Conservation (phyloP, 176 grass and related monocot species). For the Zoysia pacifica region DNA sequence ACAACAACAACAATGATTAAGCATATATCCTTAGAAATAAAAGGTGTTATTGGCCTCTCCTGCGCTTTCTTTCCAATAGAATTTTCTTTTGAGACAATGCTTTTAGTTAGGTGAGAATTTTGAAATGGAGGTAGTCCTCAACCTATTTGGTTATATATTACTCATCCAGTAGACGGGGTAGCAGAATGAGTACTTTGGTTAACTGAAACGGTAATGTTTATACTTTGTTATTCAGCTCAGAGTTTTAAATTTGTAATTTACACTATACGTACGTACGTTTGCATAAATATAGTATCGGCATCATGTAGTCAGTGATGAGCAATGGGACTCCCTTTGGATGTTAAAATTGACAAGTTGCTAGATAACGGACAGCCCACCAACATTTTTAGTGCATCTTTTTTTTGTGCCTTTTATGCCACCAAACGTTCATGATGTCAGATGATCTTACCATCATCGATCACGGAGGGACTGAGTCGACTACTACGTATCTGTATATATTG, state of each 20-base stretch:
- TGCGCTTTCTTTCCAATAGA: not conserved
- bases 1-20: slow-evolving; percentile 26
- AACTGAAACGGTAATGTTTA: slow-evolving; percentile 3
- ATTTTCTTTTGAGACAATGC: not conserved
- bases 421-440: slow-evolving; percentile 34
- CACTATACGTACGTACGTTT: not conserved
- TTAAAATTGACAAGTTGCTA: slow-evolving; percentile 44
- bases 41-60: not conserved
- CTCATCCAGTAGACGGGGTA: not conserved
- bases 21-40: slow-evolving; percentile 32
- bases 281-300: slow-evolving; percentile 37
- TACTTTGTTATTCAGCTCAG: slow-evolving; percentile 19
- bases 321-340: slow-evolving; percentile 39
- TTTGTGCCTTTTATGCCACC: slow-evolving; percentile 39
- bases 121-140: not conserved
- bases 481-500: not conserved
- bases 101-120: not conserved
- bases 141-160: not conserved
- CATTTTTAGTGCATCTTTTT: slow-evolving; percentile 41
- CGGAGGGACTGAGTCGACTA: not conserved
- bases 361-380: slow-evolving; percentile 51
- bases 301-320: slow-evolving; percentile 34
- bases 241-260: not conserved
- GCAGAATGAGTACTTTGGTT: not conserved
- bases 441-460: slow-evolving; percentile 29